These are phyloP conservation scores for Mycena albidolilacea DNA, from an alignment of 768 basidiomycete genomes.

Conservation along the genomic window DNA sequence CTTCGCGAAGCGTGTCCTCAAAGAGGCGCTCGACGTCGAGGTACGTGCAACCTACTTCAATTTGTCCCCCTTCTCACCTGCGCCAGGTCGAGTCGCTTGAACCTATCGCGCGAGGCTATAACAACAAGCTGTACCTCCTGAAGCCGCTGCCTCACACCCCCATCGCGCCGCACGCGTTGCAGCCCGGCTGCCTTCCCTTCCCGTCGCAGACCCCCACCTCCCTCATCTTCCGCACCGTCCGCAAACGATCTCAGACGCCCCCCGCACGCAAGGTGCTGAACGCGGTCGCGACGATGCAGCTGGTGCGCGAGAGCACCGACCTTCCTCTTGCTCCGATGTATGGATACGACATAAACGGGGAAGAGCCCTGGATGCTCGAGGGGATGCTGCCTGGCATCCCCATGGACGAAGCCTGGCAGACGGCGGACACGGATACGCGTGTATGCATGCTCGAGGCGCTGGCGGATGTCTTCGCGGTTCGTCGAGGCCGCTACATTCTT, in stretches of 20 bases:
- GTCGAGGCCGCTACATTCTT: neutral
- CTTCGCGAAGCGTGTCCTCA: slow-evolving; percentile 28
- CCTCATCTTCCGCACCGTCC: slow-evolving; percentile 29
- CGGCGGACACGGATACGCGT: slow-evolving; percentile 14
- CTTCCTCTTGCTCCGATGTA: slow-evolving; percentile 28
- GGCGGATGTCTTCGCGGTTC: slow-evolving; percentile 28
- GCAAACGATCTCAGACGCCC: slow-evolving; percentile 19
- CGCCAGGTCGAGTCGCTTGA: slow-evolving; percentile 31
- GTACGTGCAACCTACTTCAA: neutral
- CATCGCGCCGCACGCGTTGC: neutral
- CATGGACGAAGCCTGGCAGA: slow-evolving; percentile 32
- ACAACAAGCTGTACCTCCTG: slow-evolving; percentile 32
- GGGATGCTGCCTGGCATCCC: slow-evolving; percentile 15
- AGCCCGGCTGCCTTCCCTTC: slow-evolving; percentile 29
- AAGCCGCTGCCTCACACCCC: slow-evolving; percentile 2
- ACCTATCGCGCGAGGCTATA: slow-evolving; percentile 29
- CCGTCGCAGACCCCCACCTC: neutral
- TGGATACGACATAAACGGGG: slow-evolving; percentile 20
- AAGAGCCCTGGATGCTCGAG: slow-evolving; percentile 29
- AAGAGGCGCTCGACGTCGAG: slow-evolving; percentile 29
- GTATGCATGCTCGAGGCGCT: slow-evolving; percentile 30
- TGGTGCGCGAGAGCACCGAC: slow-evolving; percentile 27
- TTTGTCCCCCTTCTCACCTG: neutral
- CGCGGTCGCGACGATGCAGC: slow-evolving; percentile 17
- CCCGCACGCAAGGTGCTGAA: slow-evolving; percentile 25